phyloP scores from a whole-genome alignment of 2,329 filamentous ascomycete genomes.

The Arthrinium phaeospermum region DNA sequence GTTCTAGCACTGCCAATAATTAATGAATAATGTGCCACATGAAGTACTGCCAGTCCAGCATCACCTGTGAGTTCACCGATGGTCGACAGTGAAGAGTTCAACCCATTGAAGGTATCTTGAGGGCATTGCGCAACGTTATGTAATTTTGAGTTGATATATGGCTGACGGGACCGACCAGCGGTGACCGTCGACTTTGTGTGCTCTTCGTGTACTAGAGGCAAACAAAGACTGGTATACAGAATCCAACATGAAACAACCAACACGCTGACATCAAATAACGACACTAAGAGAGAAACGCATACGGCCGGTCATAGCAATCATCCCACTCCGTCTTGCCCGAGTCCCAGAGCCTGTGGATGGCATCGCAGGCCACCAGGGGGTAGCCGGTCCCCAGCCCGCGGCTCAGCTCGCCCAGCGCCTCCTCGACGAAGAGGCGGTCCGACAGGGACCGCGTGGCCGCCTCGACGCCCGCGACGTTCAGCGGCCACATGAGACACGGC shows the following conservation, averaged over 20 bases:
- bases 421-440: constrained; percentile 36
- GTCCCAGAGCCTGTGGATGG: constrained; percentile 40
- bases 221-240: too few species aligned
- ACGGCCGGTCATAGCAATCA: constrained; percentile 43
- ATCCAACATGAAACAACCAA: not conserved
- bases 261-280: not conserved
- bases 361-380: constrained; percentile 33
- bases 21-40: too few species aligned
- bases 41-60: too few species aligned
- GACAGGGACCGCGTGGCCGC: constrained; percentile 30
- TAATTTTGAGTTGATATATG: too few species aligned
- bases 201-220: too few species aligned
- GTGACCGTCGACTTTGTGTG: too few species aligned
- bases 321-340: constrained; percentile 41
- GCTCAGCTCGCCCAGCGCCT: constrained; percentile 33
- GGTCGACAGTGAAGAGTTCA: too few species aligned
- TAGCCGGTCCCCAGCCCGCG: constrained; percentile 32
- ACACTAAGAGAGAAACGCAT: constrained; percentile 30
- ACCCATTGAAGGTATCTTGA: too few species aligned
- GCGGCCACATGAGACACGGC: constrained; percentile 39
- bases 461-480: constrained; percentile 40
- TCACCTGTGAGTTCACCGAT: too few species aligned
- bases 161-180: too few species aligned
- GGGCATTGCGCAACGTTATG: too few species aligned
- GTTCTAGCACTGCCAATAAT: too few species aligned